Base-by-base conservation (phyloP, 352 stramenopile species). In the Pythium apleroticum region DNA sequence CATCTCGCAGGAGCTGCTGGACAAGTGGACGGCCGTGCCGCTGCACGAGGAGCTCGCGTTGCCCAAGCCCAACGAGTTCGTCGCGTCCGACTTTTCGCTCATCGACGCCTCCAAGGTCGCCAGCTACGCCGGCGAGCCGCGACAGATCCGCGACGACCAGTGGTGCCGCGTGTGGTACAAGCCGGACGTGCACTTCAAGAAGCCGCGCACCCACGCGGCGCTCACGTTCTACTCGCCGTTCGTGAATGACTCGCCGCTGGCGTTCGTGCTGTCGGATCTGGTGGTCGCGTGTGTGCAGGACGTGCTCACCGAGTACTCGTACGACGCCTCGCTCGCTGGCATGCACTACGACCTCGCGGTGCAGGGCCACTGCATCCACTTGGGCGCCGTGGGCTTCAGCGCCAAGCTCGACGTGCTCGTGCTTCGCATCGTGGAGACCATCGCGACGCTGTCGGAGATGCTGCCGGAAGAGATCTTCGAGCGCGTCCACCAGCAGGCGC, bases 151-250 rank as follows among this genome's bases (percentile, higher is more conserved):
- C 19, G 65, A 77, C 41, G 71, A 77, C 52, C 8, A 30, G 8
- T 48, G 17, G 10, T 63, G 58, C 25, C 67, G 72, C 1, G 19
- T 78, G 24, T 84, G 76, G 77, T 84, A 86, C 72, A 84, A 87
- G 63, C 70, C 85, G 4, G 88, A 88, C 67, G 57, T 86, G 0
- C 74, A 78, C 54, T 72, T 79, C 25, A 60, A 73, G 41, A 91
- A 90, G 72, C 85, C 85, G 5, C 89, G 87, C 54, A 80, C 86
- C 8, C 89, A 91, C 69, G 63, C 87, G 1, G 76, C 79, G 60
- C 66, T 81, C 2, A 57, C 68, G 39, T 76, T 91, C 25, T 65
- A 74, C 59, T 78, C 57, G 8, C 62, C 69, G 8, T 56, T 59
- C 14, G 71, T 73, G 4, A 77, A 77, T 63, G 66, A 53, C 19